Evolutionary conservation across 1,284 basidiomycete genomes (phyloP).

Genomic region (Anthracocystis setariae): DNA sequence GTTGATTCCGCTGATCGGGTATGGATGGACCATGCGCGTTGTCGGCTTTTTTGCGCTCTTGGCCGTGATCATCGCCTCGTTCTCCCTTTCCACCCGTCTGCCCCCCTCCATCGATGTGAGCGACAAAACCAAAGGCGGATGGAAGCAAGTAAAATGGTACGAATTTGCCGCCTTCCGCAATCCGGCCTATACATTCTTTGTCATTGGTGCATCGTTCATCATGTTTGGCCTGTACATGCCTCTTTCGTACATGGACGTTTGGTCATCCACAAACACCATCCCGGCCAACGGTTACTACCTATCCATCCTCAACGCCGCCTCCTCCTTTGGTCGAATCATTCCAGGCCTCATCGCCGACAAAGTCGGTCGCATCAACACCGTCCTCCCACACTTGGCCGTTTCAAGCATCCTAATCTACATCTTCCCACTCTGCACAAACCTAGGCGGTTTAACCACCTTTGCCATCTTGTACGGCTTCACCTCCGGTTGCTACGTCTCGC

Average conservation of each 20-base stretch:
- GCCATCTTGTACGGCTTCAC: slow-evolving; percentile 55
- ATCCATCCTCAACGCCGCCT: slow-evolving; percentile 55
- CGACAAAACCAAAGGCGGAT: slow-evolving; percentile 45
- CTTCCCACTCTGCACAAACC: slow-evolving; percentile 36
- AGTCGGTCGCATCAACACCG: slow-evolving; percentile 66
- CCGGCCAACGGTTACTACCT: slow-evolving; percentile 48
- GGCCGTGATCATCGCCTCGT: slow-evolving; percentile 28
- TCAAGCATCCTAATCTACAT: slow-evolving; percentile 58
- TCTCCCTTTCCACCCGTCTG: slow-evolving; percentile 45
- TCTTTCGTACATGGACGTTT: slow-evolving; percentile 50
- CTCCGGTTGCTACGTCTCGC: slow-evolving; percentile 54
- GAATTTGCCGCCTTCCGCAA: slow-evolving; percentile 45
- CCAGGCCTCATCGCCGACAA: slow-evolving; percentile 66
- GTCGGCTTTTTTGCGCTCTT: slow-evolving; percentile 54
- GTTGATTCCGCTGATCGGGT: slow-evolving; percentile 49
- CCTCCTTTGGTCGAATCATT: slow-evolving; percentile 64
- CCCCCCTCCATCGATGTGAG: slow-evolving; percentile 38
- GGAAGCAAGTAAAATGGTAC: slow-evolving; percentile 41
- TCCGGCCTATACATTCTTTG: slow-evolving; percentile 39
- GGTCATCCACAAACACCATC: slow-evolving; percentile 25
- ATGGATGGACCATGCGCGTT: slow-evolving; percentile 48
- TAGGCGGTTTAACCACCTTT: slow-evolving; percentile 34
- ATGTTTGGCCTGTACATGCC: slow-evolving; percentile 58
- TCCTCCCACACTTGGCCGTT: slow-evolving; percentile 60
- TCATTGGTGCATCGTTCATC: slow-evolving; percentile 35